These are phyloP conservation scores for Penicillium freii DNA, from an alignment of 2,329 filamentous ascomycete genomes.

Conservation along the genomic window DNA sequence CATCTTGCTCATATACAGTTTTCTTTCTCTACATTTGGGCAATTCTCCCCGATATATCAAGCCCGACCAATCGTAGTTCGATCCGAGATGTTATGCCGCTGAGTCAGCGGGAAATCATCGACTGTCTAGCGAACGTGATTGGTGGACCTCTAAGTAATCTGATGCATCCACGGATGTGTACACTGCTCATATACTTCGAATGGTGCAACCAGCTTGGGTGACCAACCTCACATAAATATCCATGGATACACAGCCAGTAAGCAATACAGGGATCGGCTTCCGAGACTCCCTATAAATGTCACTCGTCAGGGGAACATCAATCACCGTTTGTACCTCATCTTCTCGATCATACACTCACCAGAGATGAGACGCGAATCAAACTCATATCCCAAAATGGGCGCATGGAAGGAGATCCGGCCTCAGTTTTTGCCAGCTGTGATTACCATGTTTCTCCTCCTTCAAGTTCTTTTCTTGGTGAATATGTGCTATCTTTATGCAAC, in stretches of 20 bases:
- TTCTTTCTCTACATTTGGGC: too few species aligned
- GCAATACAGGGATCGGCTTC: not conserved
- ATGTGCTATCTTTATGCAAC: constrained; percentile 21
- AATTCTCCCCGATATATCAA: not conserved
- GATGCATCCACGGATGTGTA: not conserved
- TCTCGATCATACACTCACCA: too few species aligned
- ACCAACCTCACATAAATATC: not conserved
- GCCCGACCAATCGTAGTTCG: not conserved
- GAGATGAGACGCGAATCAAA: not conserved
- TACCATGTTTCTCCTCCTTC: constrained; percentile 11
- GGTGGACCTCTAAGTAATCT: not conserved
- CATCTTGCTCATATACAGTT: too few species aligned
- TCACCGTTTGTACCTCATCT: not conserved
- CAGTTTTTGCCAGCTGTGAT: not conserved
- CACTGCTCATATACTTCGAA: not conserved
- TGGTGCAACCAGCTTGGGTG: not conserved
- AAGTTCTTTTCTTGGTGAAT: constrained; percentile 14
- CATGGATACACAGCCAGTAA: not conserved
- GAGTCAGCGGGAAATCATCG: not conserved
- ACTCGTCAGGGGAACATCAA: not conserved
- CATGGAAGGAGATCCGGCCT: not conserved
- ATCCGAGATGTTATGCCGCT: not conserved
- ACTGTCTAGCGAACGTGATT: not conserved
- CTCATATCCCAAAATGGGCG: not conserved
- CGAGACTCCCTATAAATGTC: not conserved